Base-by-base conservation (phyloP, 148 eudicot genomes). In the Camellia japonica region DNA sequence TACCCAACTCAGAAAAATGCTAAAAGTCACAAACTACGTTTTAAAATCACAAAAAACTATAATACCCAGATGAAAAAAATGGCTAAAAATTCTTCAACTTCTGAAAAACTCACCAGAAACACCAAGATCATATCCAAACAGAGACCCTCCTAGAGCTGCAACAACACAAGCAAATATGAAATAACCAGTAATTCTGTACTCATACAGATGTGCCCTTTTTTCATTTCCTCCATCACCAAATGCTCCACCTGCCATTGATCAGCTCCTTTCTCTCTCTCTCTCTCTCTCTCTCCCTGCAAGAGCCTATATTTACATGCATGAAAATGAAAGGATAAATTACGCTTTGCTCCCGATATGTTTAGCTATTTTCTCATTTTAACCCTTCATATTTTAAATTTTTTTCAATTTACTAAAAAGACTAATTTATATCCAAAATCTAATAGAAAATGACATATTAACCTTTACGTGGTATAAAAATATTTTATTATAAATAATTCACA, bases 81-180 rank as follows among this genome's bases (percentile, higher is more conserved):
- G 47, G 70, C 70, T 67, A 67, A 67, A 67, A 3, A 30, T 30
- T 30, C 30, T 67, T 19, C 41, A 67, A 38, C 46, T 2, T 9
- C 51, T 47, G 6, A 18, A 71, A 71, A 68, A 78, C 87, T 76
- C 3, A 93, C 97, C 97, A 19, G 95, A 93, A 67, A 93, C 92
- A 68, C 97, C 97, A 78, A 93, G 93, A 87, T 93, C 97, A 82
- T 93, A 93, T 30, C 97, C 97, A 82, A 93, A 93, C 56, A 93
- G 87, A 42, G 97, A 89, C 65, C 97, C 97, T 0, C 95, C 97
- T 68, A 87, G 79, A 0, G 97, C 93, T 0, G 93, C 97, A 72
- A 93, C 92, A 13, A 93, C 46, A 60, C 92, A 91, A n/a, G 97
- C 90, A 65, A 87, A 86, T 5, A 91, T 77, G 62, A 93, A 88